Evolutionary conservation across 2,329 filamentous ascomycete species (phyloP).

Genomic region (Pseudogymnoascus verrucosus): DNA sequence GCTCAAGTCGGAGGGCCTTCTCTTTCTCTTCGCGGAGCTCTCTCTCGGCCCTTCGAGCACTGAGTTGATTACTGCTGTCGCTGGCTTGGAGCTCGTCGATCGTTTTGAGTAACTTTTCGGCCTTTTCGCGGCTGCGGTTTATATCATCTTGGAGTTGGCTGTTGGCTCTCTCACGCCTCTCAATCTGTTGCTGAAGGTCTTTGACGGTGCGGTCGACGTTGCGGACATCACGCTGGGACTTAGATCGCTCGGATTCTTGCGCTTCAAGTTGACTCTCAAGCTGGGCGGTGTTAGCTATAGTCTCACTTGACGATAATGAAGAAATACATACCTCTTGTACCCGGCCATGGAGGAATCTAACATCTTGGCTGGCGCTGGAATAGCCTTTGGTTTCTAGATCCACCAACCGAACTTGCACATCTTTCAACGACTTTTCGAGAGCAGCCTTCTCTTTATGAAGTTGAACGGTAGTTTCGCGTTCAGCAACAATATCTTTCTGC

Average conservation of each 20-base stretch:
- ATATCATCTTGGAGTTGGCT: constrained; percentile 75
- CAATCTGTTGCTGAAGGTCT: constrained; percentile 85
- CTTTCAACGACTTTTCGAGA: constrained; percentile 83
- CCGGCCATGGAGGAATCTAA: constrained; percentile 87
- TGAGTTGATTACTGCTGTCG: constrained; percentile 73
- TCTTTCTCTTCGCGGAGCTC: constrained; percentile 86
- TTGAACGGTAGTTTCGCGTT: constrained; percentile 72
- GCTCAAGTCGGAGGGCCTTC: constrained; percentile 70
- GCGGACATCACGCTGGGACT: constrained; percentile 78
- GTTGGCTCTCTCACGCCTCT: constrained; percentile 86
- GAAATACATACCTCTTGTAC: constrained; percentile 75
- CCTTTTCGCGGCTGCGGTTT: constrained; percentile 77
- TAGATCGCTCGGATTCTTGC: constrained; percentile 69
- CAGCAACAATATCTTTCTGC: constrained; percentile 82
- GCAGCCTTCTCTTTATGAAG: constrained; percentile 84
- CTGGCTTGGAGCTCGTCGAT: constrained; percentile 91
- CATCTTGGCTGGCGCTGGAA: constrained; percentile 86
- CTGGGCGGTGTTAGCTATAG: constrained; percentile 39
- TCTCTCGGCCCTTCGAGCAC: constrained; percentile 76
- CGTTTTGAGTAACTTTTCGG: constrained; percentile 77
- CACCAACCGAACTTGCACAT: constrained; percentile 80
- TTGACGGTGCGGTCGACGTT: constrained; percentile 92
- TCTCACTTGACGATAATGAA: constrained; percentile 10
- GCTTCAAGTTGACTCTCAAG: constrained; percentile 81
- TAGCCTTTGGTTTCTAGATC: constrained; percentile 97